Percentiles rank a stretch among this genome's conserved stretches.
Conservation (phyloP, 352 stramenopile species). For the Blastocystis sp. region DNA sequence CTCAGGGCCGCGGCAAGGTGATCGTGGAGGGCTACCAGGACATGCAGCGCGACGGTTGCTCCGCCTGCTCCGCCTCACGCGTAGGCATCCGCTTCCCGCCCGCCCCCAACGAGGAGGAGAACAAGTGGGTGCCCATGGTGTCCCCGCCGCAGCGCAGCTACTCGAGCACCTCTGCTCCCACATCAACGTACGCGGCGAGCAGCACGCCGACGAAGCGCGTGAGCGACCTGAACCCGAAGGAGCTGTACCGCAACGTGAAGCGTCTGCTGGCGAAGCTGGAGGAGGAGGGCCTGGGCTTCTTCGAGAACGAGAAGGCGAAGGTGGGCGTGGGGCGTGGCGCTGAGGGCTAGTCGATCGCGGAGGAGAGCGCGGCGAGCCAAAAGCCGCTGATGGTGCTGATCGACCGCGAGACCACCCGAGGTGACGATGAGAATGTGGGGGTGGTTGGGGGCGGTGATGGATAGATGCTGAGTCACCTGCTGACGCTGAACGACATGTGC, state of each 20-base stretch:
- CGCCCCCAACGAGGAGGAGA: constrained; percentile 48
- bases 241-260: constrained; percentile 66
- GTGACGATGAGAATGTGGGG: constrained; percentile 58
- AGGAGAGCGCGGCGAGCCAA: constrained; percentile 57
- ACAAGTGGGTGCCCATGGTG: constrained; percentile 64
- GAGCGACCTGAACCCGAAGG: constrained; percentile 54
- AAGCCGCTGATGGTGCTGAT: constrained; percentile 63
- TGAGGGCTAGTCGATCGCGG: constrained; percentile 45
- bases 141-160: neutral
- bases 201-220: constrained; percentile 11
- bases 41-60: constrained; percentile 59
- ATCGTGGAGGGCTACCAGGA: constrained; percentile 68
- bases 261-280: constrained; percentile 61
- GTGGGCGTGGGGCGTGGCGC: neutral
- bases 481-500: constrained; percentile 68
- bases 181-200: neutral
- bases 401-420: constrained; percentile 58
- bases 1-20: constrained; percentile 40
- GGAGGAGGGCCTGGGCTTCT: constrained; percentile 59
- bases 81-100: constrained; percentile 55
- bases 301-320: constrained; percentile 53
- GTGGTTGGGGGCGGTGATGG: neutral
- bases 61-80: neutral
- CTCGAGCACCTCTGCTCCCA: neutral
- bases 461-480: constrained; percentile 54